Percentiles rank a stretch among this genome's conserved stretches.
Evolutionary conservation across 2,329 filamentous ascomycete species (phyloP).

Genomic region (Neofusicoccum laricinum): DNA sequence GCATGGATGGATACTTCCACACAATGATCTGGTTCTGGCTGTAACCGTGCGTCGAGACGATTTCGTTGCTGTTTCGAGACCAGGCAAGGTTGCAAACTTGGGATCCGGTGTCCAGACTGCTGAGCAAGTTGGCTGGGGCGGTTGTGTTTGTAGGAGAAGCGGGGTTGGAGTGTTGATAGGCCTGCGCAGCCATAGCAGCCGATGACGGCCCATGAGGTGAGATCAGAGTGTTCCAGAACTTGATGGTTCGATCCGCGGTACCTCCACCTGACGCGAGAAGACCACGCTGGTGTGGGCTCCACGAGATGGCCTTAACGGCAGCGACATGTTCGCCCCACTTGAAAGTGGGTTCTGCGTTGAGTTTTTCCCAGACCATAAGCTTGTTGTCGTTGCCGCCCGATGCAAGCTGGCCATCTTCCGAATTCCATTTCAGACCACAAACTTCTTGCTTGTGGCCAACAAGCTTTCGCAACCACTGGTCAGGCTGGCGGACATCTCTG

Average conservation of each 20-base stretch:
- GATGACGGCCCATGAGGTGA: constrained; percentile 53
- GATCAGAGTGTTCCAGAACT: constrained; percentile 95
- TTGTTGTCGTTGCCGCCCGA: constrained; percentile 99
- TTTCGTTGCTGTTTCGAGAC: constrained; percentile 96
- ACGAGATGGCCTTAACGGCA: constrained; percentile 95
- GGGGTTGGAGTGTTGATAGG: constrained; percentile 27
- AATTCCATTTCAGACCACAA: constrained; percentile 95
- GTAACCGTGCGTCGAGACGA: constrained; percentile 95
- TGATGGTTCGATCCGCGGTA: constrained; percentile 92
- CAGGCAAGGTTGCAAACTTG: constrained; percentile 99
- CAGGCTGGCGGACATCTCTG: constrained; percentile 87
- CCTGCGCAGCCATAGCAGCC: constrained; percentile 39
- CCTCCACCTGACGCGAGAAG: constrained; percentile 94
- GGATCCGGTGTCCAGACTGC: constrained; percentile 92
- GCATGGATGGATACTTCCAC: constrained; percentile 99
- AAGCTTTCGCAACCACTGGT: constrained; percentile 83
- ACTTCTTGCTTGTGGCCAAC: constrained; percentile 98
- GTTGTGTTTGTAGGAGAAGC: constrained; percentile 24
- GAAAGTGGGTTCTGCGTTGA: constrained; percentile 86
- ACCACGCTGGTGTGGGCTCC: constrained; percentile 94
- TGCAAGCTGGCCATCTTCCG: constrained; percentile 89
- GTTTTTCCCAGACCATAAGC: constrained; percentile 96
- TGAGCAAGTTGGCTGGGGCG: constrained; percentile 49
- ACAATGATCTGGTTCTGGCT: constrained; percentile 98
- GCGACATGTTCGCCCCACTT: constrained; percentile 94